Conservation (phyloP, 306 rosid genomes). For the Delonix regia region DNA sequence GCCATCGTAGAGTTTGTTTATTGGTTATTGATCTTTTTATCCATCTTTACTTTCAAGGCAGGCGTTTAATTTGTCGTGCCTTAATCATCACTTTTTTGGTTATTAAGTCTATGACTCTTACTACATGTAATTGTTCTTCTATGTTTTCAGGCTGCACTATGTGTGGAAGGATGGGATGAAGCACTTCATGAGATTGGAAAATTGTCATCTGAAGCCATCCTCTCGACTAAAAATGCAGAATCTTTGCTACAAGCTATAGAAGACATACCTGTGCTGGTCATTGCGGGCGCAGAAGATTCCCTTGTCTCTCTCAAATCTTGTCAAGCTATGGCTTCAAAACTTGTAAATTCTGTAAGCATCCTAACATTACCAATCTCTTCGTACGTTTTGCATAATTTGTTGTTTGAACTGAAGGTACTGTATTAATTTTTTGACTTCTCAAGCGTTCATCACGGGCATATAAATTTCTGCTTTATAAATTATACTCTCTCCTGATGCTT, state of each 20-base stretch:
- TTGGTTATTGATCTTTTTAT: background rate
- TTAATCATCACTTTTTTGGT: constrained; percentile 1
- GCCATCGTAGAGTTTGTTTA: background rate
- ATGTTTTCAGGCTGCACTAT: constrained; percentile 71
- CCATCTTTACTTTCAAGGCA: background rate
- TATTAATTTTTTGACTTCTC: constrained; percentile 8
- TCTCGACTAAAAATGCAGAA: constrained; percentile 63
- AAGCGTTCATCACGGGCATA: constrained; percentile 1
- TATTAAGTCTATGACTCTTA: background rate
- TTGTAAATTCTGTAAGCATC: constrained; percentile 75
- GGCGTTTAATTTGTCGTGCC: background rate
- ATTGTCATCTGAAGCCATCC: constrained; percentile 74
- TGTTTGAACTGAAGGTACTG: background rate
- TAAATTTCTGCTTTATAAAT: background rate
- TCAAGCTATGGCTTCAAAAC: constrained; percentile 85
- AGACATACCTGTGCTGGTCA: constrained; percentile 74
- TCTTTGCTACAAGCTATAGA: constrained; percentile 69
- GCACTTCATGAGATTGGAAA: constrained; percentile 95
- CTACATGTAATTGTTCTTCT: constrained; percentile 15
- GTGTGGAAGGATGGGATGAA: constrained; percentile 93
- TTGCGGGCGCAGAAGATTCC: constrained; percentile 79
- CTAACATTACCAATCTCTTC: background rate
- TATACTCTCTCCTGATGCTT: constrained; percentile 10
- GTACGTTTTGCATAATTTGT: background rate
- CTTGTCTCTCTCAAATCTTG: constrained; percentile 79